phyloP scores from a whole-genome alignment of 495 filamentous ascomycete genomes.

The Penicillium crystallinum region DNA sequence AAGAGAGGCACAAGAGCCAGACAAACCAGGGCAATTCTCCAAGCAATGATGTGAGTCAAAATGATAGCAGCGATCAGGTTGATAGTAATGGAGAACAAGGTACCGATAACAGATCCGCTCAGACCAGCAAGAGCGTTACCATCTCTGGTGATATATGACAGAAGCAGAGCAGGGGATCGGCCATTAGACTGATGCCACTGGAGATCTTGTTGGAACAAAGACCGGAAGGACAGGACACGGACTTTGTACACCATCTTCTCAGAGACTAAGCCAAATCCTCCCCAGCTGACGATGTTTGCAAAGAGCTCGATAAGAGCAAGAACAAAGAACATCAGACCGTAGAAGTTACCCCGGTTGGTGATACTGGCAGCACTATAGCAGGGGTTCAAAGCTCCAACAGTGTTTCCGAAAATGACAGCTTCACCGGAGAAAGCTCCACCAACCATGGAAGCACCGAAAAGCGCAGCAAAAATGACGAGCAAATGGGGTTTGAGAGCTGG shows the following conservation, averaged over 20 bases:
- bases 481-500: constrained; percentile 35
- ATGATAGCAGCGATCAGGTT: constrained; percentile 35
- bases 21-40: constrained; percentile 35
- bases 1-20: constrained; percentile 36
- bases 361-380: constrained; percentile 37
- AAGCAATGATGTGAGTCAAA: constrained; percentile 34
- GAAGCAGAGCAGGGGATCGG: constrained; percentile 37
- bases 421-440: constrained; percentile 47
- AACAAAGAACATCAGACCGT: constrained; percentile 48
- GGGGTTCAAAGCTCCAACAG: constrained; percentile 41
- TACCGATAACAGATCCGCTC: constrained; percentile 36
- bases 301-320: constrained; percentile 45
- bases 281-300: constrained; percentile 43
- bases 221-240: constrained; percentile 42
- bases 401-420: constrained; percentile 51
- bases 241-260: constrained; percentile 45
- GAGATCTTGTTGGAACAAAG: constrained; percentile 45
- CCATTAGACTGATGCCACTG: constrained; percentile 45
- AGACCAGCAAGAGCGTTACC: constrained; percentile 42
- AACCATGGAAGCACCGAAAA: constrained; percentile 37
- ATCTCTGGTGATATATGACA: constrained; percentile 45
- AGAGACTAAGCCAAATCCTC: constrained; percentile 43
- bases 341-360: constrained; percentile 38
- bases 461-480: constrained; percentile 30
- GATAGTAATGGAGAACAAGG: constrained; percentile 38